Evolutionary conservation across 2,329 filamentous ascomycete genomes (phyloP), one percentile per base, ranked within the genome.

Genomic region (Phialocephala subalpina): DNA sequence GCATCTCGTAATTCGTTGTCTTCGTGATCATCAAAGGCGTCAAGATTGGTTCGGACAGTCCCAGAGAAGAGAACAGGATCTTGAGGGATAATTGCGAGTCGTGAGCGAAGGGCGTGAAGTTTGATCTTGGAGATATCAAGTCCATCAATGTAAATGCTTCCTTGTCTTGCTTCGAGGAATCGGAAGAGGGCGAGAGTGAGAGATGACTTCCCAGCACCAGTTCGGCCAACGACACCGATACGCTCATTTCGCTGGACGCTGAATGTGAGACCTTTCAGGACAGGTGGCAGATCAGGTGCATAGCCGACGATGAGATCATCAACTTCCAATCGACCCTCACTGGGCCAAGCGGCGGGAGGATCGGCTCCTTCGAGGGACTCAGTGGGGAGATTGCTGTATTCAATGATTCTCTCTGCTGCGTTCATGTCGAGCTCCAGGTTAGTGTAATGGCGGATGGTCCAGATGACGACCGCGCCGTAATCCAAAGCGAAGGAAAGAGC

Each of bases 21-120:
- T 1, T 82, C 85, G 73, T 92, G 87, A 66, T 91, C 82, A 62
- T 90, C 83, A 72, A 94, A 94, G 0, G 92, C 90, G 74, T 96
- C 92, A 4, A 96, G 83, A 73, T 95, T 95, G 52, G 84, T 88
- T 49, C 92, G 85, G 22, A 96, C 82, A 0, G 92, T 94, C 25
- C 93, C 92, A 0, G 90, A 92, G 79, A 96, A 95, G 7, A 96
- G 83, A 0, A 94, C 91, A 0, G 92, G 92, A 70, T 95, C 92
- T 79, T 94, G 91, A 0, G 92, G 92, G 62, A 96, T 95, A 70
- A 96, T 94, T 42, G 91, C 90, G 0, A 96, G 79, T 0, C 91
- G 84, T n/a, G 87, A 90, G 27, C 92, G 86, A 12, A 96, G 81
- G 63, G 91, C 87, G 63, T 90, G 84, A 0, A 94, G 83, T 62